Percentiles rank a stretch among this genome's conserved stretches.
Evolutionary conservation across 306 rosid species (phyloP).

Genomic region (Medicago lupulina): DNA sequence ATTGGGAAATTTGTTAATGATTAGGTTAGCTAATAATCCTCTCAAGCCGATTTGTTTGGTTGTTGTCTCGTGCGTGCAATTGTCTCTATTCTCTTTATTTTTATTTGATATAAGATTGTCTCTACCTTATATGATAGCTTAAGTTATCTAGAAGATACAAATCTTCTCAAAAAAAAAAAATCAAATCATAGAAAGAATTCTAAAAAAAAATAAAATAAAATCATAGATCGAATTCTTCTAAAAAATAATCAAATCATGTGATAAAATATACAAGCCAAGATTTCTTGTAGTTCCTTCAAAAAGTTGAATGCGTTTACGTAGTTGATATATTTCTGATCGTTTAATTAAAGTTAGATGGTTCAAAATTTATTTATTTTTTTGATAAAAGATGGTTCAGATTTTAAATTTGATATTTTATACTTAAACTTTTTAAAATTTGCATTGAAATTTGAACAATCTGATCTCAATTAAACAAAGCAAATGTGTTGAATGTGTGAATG

Average conservation of each 20-base stretch:
- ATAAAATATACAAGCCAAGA: background rate
- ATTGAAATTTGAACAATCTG: too few species aligned
- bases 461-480: too few species aligned
- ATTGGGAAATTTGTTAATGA: background rate
- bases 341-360: too few species aligned
- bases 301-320: too few species aligned
- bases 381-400: too few species aligned
- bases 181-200: background rate
- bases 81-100: background rate
- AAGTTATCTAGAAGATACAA: slow-evolving; percentile 5
- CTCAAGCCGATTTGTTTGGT: slow-evolving; percentile 8
- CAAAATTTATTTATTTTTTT: too few species aligned
- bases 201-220: background rate
- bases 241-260: background rate
- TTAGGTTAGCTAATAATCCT: slow-evolving; percentile 23
- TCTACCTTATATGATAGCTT: background rate
- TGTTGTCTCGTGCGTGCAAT: slow-evolving; percentile 25
- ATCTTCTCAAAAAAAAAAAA: background rate
- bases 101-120: background rate
- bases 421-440: too few species aligned
- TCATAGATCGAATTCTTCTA: background rate
- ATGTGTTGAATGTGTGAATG: too few species aligned
- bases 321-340: too few species aligned
- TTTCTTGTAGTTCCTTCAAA: too few species aligned
- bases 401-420: too few species aligned